Conservation (phyloP, 441 rosid genomes). For the Croton setiger region DNA sequence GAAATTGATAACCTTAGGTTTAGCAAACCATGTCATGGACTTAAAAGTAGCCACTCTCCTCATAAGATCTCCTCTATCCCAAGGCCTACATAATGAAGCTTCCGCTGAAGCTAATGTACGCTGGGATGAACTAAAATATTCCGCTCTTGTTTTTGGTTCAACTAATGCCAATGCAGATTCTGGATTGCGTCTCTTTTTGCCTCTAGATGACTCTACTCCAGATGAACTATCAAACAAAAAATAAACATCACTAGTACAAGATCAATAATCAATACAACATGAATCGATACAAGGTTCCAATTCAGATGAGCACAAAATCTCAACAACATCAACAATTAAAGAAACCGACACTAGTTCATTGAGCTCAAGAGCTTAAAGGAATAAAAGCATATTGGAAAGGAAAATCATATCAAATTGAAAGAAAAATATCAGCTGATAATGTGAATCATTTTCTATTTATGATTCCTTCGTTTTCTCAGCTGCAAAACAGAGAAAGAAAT, state of each 20-base stretch:
- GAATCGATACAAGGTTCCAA: neutral
- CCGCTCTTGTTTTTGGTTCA: constrained; percentile 37
- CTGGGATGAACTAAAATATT: constrained; percentile 28
- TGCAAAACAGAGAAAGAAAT: neutral
- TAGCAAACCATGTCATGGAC: constrained; percentile 98
- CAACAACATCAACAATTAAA: neutral
- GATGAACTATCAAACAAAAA: constrained; percentile 32
- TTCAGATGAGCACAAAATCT: neutral
- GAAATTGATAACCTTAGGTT: constrained; percentile 58
- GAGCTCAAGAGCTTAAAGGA: neutral
- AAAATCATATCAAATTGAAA: neutral
- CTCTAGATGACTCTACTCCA: constrained; percentile 37
- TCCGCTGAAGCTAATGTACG: constrained; percentile 24
- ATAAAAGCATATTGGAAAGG: neutral
- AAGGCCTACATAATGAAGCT: constrained; percentile 73
- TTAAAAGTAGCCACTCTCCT: constrained; percentile 80
- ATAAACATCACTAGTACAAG: neutral
- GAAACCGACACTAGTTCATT: neutral
- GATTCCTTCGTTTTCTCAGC: neutral
- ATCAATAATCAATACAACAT: no score
- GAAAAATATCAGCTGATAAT: neutral
- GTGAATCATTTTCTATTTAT: neutral
- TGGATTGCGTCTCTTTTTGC: constrained; percentile 50
- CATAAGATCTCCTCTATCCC: constrained; percentile 93
- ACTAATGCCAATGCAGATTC: constrained; percentile 51